Base-by-base conservation (phyloP, 2,329 filamentous ascomycete species). In the Pseudocercospora fuligena region DNA sequence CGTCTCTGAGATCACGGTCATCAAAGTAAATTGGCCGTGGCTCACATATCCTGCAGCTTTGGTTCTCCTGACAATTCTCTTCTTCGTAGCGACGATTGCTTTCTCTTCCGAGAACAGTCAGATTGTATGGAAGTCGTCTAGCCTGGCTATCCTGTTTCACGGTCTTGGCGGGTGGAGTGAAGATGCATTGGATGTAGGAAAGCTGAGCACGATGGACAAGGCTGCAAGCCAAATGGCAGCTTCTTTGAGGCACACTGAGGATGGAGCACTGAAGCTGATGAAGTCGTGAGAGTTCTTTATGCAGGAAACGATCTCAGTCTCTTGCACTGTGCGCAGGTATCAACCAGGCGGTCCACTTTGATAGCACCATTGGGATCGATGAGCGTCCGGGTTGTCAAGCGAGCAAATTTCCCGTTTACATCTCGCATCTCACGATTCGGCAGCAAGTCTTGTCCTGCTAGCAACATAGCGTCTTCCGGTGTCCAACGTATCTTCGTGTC, bases 41-140 rank as follows among this genome's bases (percentile, higher is more conserved):
- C 53, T 57, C 7, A 33, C n/a, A 1, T 57, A 57, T 14, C 25
- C 31, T 16, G 25, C 31, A 3, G 53, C 27, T 14, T 16, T 57
- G 23, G 53, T 57, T 1, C 11, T n/a, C 4, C 53, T 57, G 53
- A 23, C 27, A 3, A 3, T 57, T 5, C 14, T 23, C 2, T 57
- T 57, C 53, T 9, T 57, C 9, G 53, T 57, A 7, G 31, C 31
- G 19, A 36, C 53, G 27, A 16, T 29, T 9, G 31, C 31, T 9
- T 57, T 57, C 25, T 31, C 53, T 8, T 16, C 27, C 16, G 53
- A 57, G 25, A 57, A 33, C 21, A 57, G 27, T 21, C 11, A 57
- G 4, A 27, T 57, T 9, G 53, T 57, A 5, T 57, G 53, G 53
- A 57, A 57, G 53, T 57, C 53, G 11, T 57, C 53, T 3, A 57